A percentile compares a stretch with the other conserved stretches of the same genome.
Evolutionary conservation across 2,329 filamentous ascomycete genomes (phyloP).

Genomic region (Penicillium italicum): DNA sequence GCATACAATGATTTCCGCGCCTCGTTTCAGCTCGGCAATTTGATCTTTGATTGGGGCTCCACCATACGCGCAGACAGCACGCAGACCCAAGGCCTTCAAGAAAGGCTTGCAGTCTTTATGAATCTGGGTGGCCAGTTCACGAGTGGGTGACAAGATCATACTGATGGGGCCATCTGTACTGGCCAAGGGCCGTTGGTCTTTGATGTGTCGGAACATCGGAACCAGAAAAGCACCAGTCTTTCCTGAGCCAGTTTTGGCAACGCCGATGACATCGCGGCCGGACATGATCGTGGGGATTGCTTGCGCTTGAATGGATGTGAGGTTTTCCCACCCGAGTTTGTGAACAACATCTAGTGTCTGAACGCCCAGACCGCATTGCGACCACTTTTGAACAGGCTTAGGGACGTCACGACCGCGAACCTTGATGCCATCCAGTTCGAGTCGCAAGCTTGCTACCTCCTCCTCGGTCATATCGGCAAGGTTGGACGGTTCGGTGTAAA

Average conservation of each 20-base stretch:
- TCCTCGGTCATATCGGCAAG: conserved; percentile 77
- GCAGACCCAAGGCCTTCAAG: conserved; percentile 76
- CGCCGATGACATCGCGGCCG: conserved; percentile 88
- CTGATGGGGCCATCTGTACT: conserved; percentile 83
- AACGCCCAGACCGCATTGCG: conserved; percentile 84
- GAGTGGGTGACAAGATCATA: conserved; percentile 88
- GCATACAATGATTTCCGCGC: conserved; percentile 90
- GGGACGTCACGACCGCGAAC: conserved; percentile 83
- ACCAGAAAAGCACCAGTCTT: conserved; percentile 95
- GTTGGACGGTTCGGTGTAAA: conserved; percentile 88
- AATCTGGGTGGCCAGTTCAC: conserved; percentile 91
- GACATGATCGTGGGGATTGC: conserved; percentile 95
- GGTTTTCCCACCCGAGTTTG: conserved; percentile 76
- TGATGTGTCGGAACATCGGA: conserved; percentile 97
- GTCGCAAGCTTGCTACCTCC: conserved; percentile 73
- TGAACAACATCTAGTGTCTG: conserved; percentile 84
- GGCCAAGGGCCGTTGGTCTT: conserved; percentile 79
- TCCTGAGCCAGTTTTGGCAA: conserved; percentile 95
- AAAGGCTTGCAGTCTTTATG: conserved; percentile 94
- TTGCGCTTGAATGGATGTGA: conserved; percentile 92
- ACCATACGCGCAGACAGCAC: conserved; percentile 88
- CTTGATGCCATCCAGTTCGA: conserved; percentile 93
- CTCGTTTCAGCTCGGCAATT: conserved; percentile 92
- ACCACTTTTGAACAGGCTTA: conserved; percentile 94
- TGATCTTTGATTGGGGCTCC: conserved; percentile 96